Evolutionary conservation across 352 stramenopile genomes (phyloP).

Genomic region (Phytophthora foliorum): DNA sequence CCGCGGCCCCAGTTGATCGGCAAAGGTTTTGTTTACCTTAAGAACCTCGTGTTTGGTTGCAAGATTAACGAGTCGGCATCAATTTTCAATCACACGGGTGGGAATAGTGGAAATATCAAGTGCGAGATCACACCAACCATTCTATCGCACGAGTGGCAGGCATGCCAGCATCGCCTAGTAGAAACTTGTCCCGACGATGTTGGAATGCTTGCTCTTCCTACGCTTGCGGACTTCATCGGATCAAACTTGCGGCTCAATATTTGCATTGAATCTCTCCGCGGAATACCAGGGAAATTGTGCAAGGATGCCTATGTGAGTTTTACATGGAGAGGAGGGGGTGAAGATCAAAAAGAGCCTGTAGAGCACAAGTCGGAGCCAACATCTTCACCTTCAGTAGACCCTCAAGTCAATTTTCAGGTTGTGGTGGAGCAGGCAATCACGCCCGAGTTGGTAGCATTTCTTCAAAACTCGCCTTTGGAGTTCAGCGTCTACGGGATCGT

Average conservation of each 20-base stretch:
- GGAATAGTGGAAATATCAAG: constrained; percentile 50
- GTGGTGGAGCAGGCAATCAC: constrained; percentile 68
- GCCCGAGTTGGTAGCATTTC: constrained; percentile 50
- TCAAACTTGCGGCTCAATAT: constrained; percentile 70
- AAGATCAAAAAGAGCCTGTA: constrained; percentile 16
- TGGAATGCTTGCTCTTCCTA: constrained; percentile 46
- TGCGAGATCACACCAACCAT: constrained; percentile 73
- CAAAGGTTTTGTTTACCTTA: constrained; percentile 74
- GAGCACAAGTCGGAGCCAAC: constrained; percentile 62
- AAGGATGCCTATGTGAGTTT: constrained; percentile 73
- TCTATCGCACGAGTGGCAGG: constrained; percentile 83
- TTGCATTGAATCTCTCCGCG: constrained; percentile 56
- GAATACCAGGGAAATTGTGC: constrained; percentile 80
- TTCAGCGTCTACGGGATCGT: constrained; percentile 76
- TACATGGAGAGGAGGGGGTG: constrained; percentile 44
- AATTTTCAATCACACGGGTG: constrained; percentile 67
- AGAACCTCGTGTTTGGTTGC: constrained; percentile 66
- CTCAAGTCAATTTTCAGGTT: constrained; percentile 64
- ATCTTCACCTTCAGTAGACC: constrained; percentile 62
- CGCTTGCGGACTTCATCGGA: constrained; percentile 54
- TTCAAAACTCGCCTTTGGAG: constrained; percentile 62
- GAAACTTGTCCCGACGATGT: constrained; percentile 64
- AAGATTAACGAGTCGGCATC: constrained; percentile 66
- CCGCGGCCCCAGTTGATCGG: constrained; percentile 79
- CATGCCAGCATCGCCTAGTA: constrained; percentile 65